Base-by-base conservation (phyloP, 176 grass and related monocot species). In the sorghum (Sorghum bicolor) region DNA sequence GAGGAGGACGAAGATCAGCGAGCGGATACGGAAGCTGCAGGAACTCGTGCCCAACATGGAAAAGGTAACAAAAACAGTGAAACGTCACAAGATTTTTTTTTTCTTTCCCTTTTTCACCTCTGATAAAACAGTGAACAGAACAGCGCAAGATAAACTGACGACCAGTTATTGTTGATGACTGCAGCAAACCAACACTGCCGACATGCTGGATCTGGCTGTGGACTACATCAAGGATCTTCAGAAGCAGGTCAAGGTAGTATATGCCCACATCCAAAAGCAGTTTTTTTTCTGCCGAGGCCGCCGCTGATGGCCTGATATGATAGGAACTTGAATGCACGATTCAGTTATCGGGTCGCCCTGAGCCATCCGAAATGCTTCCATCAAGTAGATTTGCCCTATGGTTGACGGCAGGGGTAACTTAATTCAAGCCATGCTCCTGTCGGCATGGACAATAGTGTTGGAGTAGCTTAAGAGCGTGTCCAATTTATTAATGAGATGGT, bases 161-260 rank as follows among this genome's bases (percentile, higher is more conserved):
- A 20, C 75, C 22, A 31, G 24, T 70, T 11, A 10, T 2, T 20
- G 13, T 17, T 37, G 19, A 20, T 30, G 66, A 3, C 39, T 76
- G 70, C 93, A 99, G 96, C 96, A 99, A 99, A 99, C 96, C 25
- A 99, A 99, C 89, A 99, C 96, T 13, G 85, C 96, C 16, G 93
- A 99, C 88, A 99, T 99, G 96, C 65, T 99, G 66, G 96, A 99
- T 77, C 91, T 99, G 74, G 96, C 96, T 0, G 96, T 94, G 14
- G 91, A 99, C 40, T 96, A 99, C 93, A 99, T 99, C 83, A 95
- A 96, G 80, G 96, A 96, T 36, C 93, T 99, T 60, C 93, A 96
- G 85, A 94, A 87, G 84, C 91, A 99, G 80, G 91, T 94, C 78
- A 96, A 99, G 93, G 96, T 99, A 98, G 96, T 99, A 98, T 4